phyloP scores from a whole-genome alignment of 2,329 filamentous ascomycete species.

The Aureobasidium sp. region DNA sequence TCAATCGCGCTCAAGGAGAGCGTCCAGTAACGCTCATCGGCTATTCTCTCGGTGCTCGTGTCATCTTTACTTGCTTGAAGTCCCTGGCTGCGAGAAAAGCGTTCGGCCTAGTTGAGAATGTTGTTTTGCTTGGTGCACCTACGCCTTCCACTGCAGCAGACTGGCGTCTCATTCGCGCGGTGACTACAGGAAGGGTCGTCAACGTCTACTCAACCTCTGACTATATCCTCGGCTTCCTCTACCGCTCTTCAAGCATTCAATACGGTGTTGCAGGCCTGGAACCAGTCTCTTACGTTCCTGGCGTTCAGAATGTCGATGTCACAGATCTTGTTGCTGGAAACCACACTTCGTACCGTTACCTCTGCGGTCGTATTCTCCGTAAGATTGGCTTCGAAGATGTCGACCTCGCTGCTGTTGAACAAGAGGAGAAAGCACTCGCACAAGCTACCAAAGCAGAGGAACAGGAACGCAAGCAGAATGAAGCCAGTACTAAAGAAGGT shows the following conservation, averaged over 20 bases:
- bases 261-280: constrained; percentile 80
- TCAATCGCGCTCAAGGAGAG: constrained; percentile 36
- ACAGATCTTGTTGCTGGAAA: constrained; percentile 42
- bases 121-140: constrained; percentile 75
- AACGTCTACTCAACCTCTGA: constrained; percentile 88
- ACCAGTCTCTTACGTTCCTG: constrained; percentile 57
- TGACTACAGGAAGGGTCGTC: constrained; percentile 74
- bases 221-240: constrained; percentile 79
- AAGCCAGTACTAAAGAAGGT: constrained; percentile 19
- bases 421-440: constrained; percentile 35
- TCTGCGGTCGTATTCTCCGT: constrained; percentile 45
- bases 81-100: constrained; percentile 68
- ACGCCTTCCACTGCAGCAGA: constrained; percentile 63
- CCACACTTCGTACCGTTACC: constrained; percentile 45
- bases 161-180: constrained; percentile 70
- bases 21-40: constrained; percentile 34
- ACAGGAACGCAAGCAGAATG: constrained; percentile 25
- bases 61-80: constrained; percentile 76
- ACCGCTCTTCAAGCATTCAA: constrained; percentile 75
- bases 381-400: constrained; percentile 49
- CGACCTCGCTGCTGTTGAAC: constrained; percentile 41
- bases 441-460: constrained; percentile 34
- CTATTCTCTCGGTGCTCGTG: constrained; percentile 38
- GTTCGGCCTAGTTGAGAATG: constrained; percentile 78
- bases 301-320: constrained; percentile 54